These are phyloP conservation scores for Chenopodium suecicum DNA, from an alignment of 148 eudicot species.

Conservation along the genomic window DNA sequence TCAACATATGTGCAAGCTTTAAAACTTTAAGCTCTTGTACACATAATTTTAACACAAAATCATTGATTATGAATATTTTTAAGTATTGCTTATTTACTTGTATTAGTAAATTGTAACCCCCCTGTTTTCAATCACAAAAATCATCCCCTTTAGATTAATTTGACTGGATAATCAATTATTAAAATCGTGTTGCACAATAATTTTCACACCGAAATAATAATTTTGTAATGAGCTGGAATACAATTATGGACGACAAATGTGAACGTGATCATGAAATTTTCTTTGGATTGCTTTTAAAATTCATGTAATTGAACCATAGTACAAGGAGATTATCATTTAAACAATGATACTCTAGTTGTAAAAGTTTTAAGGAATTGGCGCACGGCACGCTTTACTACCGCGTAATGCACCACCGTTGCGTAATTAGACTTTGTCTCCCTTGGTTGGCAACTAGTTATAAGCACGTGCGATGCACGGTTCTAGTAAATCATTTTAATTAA, in stretches of 20 bases:
- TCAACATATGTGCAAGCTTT: neutral
- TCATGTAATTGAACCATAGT: neutral
- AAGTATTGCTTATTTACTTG: neutral
- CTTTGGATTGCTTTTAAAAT: neutral
- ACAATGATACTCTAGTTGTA: neutral
- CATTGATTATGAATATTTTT: neutral
- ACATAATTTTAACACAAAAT: neutral
- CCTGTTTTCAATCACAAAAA: no score
- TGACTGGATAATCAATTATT: neutral
- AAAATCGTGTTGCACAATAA: neutral
- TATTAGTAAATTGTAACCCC: neutral
- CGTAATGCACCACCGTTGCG: neutral
- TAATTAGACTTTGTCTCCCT: neutral
- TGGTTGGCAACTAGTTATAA: neutral
- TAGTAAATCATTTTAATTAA: no score
- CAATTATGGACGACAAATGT: neutral
- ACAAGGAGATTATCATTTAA: neutral
- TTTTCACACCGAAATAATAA: neutral
- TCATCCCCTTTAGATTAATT: no score
- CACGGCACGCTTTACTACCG: neutral
- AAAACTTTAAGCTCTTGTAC: neutral
- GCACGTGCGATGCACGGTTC: no score
- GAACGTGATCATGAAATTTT: neutral
- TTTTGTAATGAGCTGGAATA: neutral
- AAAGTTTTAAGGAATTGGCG: neutral